Evolutionary conservation across 106 monocot species (phyloP).

Genomic region (Hemerocallis citrina): DNA sequence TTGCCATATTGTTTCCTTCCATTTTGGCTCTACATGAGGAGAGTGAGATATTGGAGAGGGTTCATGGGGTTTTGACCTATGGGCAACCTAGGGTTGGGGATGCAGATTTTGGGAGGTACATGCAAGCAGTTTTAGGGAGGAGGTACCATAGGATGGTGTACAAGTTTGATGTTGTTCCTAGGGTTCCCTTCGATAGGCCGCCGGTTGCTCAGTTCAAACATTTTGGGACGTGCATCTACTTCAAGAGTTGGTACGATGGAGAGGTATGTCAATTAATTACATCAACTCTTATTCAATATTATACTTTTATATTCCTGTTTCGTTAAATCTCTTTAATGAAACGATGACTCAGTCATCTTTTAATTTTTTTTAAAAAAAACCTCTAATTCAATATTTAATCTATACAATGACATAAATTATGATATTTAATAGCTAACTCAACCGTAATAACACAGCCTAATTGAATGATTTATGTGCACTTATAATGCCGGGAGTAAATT

Average conservation of each 20-base stretch:
- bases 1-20: constrained; percentile 36
- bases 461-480: too few relatives aligned
- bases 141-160: constrained; percentile 44
- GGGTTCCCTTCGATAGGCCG: constrained; percentile 35
- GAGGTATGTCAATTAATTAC: too few relatives aligned
- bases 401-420: too few relatives aligned
- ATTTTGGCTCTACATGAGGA: constrained; percentile 25
- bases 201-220: constrained; percentile 42
- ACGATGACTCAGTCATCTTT: too few relatives aligned
- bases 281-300: too few relatives aligned
- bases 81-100: constrained; percentile 59
- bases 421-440: too few relatives aligned
- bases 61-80: constrained; percentile 31
- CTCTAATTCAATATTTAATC: too few relatives aligned
- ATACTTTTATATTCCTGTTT: too few relatives aligned
- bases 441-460: too few relatives aligned
- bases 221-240: constrained; percentile 36
- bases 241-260: constrained; percentile 17
- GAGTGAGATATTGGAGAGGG: constrained; percentile 10
- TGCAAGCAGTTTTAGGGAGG: constrained; percentile 1
- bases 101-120: constrained; percentile 6
- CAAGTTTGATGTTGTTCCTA: constrained; percentile 38
- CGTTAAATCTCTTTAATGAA: too few relatives aligned
- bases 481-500: too few relatives aligned
- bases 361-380: too few relatives aligned